Evolutionary conservation across 306 rosid genomes (phyloP), one percentile per base, ranked within the genome.

Genomic region (Luffa acutangula): DNA sequence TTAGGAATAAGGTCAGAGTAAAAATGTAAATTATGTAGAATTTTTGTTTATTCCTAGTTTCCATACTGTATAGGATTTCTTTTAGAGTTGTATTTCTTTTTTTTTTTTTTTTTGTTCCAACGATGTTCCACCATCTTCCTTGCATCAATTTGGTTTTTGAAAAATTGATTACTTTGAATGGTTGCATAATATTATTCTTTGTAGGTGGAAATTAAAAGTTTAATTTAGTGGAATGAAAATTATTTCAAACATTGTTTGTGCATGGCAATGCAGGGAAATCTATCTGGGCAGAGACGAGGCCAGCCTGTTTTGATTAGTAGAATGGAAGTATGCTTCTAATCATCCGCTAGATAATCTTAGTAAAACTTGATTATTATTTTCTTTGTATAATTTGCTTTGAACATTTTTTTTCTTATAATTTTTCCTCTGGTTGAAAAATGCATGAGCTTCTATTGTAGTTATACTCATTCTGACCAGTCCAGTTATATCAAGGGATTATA

Each of bases 251-350:
- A 45, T 42, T 80, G 31, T 59, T 78, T 86, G 56, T 58, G 75
- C 53, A 78, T 58, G 78, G 74, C 81, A 81, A 65, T 88, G 89
- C 94, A 95, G 99, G 99, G 99, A 84, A 89, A 88, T 87, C 87
- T 95, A 88, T 90, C 92, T 59, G 99, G 99, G 20, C 99, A 89
- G 90, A 91, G 99, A 85, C 94, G 91, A 90, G 98, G 99, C 69
- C 97, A 91, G 52, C 98, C 99, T 39, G 94, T 90, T 58, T 91
- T 95, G 81, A 93, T 95, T 84, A 93, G 97, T 76, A 93, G 89
- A 88, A 89, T 95, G 66, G 99, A 95, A 79, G 99, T 95, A 89
- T 77, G 93, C 81, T 84, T 84, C 79, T 77, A 25, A 65, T 75
- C 81, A 45, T 66, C 65, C 45, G 46, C 42, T 45, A 31, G 7